Percentiles rank a stretch among this genome's conserved stretches.
phyloP scores from a whole-genome alignment of 306 rosid species.

The Rosa multiflora region DNA sequence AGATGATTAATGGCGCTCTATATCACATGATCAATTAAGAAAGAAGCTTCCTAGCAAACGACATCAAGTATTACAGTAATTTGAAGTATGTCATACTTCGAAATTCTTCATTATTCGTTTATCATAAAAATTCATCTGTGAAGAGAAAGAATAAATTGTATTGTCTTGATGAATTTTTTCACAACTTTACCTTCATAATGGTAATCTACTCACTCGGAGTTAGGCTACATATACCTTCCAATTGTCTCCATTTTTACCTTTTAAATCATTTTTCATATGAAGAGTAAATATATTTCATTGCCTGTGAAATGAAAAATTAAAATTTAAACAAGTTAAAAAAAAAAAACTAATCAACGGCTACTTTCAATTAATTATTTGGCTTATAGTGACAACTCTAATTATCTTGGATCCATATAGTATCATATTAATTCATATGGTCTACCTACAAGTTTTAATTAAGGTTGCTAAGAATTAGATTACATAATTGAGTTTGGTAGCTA shows the following conservation, averaged over 20 bases:
- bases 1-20: background rate
- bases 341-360: background rate
- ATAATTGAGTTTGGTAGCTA: conserved; percentile 16
- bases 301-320: background rate
- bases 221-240: background rate
- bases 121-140: background rate
- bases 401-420: background rate
- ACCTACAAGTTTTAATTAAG: background rate
- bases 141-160: too few species aligned
- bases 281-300: background rate
- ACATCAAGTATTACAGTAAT: background rate
- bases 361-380: background rate
- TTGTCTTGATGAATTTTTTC: too few species aligned
- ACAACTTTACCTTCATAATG: background rate
- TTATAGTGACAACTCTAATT: background rate
- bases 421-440: background rate
- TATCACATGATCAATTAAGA: background rate
- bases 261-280: background rate
- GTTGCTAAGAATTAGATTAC: background rate
- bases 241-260: background rate
- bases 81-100: background rate
- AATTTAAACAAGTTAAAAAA: background rate
- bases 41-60: background rate
- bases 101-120: background rate
- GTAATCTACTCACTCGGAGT: background rate